These are phyloP conservation scores for Scheffersomyces coipomensis DNA, from an alignment of 805 yeast genomes.

Conservation along the genomic window DNA sequence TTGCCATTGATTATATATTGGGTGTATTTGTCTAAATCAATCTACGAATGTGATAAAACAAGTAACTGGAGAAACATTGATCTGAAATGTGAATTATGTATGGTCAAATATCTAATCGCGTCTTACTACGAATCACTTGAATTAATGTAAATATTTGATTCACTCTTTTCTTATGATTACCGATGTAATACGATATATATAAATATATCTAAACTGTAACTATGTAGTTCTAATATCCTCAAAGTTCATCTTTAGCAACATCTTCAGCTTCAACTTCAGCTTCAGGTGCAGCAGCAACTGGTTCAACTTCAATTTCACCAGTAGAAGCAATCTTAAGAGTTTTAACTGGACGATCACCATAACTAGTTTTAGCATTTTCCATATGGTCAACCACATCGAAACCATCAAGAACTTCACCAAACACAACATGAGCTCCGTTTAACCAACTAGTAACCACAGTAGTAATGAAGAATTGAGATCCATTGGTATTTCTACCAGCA, in stretches of 20 bases:
- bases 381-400: constrained; percentile 75
- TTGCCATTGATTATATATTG: too few species aligned
- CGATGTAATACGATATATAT: constrained; percentile 1
- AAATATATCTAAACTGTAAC: too few species aligned
- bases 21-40: too few species aligned
- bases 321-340: constrained; percentile 63
- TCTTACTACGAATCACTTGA: too few species aligned
- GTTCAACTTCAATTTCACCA: constrained; percentile 58
- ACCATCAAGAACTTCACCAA: constrained; percentile 91
- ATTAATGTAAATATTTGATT: too few species aligned
- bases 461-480: constrained; percentile 95
- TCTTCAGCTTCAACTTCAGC: constrained; percentile 7
- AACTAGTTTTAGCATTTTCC: constrained; percentile 64
- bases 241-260: constrained; percentile 28
- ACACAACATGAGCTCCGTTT: constrained; percentile 92
- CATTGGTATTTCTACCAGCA: constrained; percentile 98
- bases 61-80: too few species aligned
- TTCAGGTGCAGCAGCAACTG: constrained; percentile 16
- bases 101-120: too few species aligned
- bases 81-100: too few species aligned
- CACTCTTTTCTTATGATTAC: too few species aligned
- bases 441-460: constrained; percentile 91
- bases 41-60: too few species aligned
- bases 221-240: too few species aligned
- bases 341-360: constrained; percentile 68